These are phyloP conservation scores for Herpetomonas tarakana DNA, from an alignment of 208 protist species.

Conservation along the genomic window DNA sequence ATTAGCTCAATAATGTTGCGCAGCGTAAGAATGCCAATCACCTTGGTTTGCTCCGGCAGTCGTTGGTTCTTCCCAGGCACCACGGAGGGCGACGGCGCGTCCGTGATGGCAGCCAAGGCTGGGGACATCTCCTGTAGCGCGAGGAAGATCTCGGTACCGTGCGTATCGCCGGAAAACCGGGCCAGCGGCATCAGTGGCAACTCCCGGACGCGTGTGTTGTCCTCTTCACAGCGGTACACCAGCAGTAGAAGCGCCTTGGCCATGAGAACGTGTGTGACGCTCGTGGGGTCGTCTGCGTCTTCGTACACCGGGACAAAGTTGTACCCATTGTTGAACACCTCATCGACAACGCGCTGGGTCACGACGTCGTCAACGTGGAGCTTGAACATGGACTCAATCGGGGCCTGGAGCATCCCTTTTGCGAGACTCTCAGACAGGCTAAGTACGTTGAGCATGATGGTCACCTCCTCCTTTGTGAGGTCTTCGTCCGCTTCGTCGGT, in stretches of 20 bases:
- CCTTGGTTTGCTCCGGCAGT: slow-evolving; percentile 11
- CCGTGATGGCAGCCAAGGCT: slow-evolving; percentile 33
- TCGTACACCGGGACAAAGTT: slow-evolving; percentile 58
- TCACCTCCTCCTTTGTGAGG: slow-evolving; percentile 51
- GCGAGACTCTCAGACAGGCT: slow-evolving; percentile 56
- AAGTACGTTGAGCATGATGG: slow-evolving; percentile 69
- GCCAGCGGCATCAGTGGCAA: slow-evolving; percentile 40
- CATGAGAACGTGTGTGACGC: slow-evolving; percentile 50
- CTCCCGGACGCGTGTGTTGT: slow-evolving; percentile 38
- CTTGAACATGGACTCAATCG: slow-evolving; percentile 42
- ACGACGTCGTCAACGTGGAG: slow-evolving; percentile 45
- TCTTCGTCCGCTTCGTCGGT: slow-evolving; percentile 40
- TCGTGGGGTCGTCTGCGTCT: slow-evolving; percentile 31
- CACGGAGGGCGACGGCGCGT: neutral
- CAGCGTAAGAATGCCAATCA: slow-evolving; percentile 54
- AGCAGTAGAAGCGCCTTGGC: slow-evolving; percentile 52
- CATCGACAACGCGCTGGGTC: slow-evolving; percentile 31
- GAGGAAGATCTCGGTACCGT: slow-evolving; percentile 49
- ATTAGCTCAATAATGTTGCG: slow-evolving; percentile 52
- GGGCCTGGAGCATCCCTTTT: slow-evolving; percentile 34
- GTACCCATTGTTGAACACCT: slow-evolving; percentile 46
- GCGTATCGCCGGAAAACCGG: slow-evolving; percentile 32
- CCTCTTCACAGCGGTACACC: slow-evolving; percentile 39
- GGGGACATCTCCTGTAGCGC: slow-evolving; percentile 38
- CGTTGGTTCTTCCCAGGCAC: too few relatives aligned